Percentiles rank a stretch among this genome's conserved stretches.
These are phyloP conservation scores for Sanghuangporus weigelae DNA, from an alignment of 1,284 basidiomycete genomes.

Conservation along the genomic window DNA sequence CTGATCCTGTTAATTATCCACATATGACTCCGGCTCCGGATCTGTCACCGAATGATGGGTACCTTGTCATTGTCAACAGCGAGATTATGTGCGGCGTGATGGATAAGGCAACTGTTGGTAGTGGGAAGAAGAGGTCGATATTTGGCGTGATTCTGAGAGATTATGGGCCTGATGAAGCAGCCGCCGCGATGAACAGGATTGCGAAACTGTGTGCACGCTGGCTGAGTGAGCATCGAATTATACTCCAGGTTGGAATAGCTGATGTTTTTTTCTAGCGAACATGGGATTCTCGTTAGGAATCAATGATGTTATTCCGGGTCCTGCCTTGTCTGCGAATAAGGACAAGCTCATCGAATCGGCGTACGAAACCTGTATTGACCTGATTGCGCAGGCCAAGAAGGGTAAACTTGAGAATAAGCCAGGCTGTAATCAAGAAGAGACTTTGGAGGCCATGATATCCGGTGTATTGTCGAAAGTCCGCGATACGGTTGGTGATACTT, in stretches of 20 bases:
- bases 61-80: conserved; percentile 95
- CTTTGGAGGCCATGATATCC: conserved; percentile 93
- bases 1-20: conserved; percentile 57
- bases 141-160: conserved; percentile 98
- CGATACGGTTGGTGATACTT: conserved; percentile 94
- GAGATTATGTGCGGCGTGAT: conserved; percentile 99
- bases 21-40: conserved; percentile 67
- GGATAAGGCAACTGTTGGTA: conserved; percentile 98
- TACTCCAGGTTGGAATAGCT: not conserved
- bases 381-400: conserved; percentile 87
- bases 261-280: conserved; percentile 61
- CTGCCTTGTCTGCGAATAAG: conserved; percentile 76
- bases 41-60: conserved; percentile 96
- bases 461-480: conserved; percentile 92
- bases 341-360: conserved; percentile 85
- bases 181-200: conserved; percentile 92
- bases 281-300: conserved; percentile 98
- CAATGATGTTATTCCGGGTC: conserved; percentile 97
- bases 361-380: conserved; percentile 82
- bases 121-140: conserved; percentile 99
- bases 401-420: conserved; percentile 94
- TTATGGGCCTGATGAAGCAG: conserved; percentile 93
- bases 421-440: conserved; percentile 96
- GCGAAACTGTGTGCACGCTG: conserved; percentile 96
- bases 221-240: conserved; percentile 54